A percentile compares a stretch with the other conserved stretches of the same genome.
These are phyloP conservation scores for Cylindrotheca closterium DNA, from an alignment of 108 stramenopile species.

Conservation along the genomic window DNA sequence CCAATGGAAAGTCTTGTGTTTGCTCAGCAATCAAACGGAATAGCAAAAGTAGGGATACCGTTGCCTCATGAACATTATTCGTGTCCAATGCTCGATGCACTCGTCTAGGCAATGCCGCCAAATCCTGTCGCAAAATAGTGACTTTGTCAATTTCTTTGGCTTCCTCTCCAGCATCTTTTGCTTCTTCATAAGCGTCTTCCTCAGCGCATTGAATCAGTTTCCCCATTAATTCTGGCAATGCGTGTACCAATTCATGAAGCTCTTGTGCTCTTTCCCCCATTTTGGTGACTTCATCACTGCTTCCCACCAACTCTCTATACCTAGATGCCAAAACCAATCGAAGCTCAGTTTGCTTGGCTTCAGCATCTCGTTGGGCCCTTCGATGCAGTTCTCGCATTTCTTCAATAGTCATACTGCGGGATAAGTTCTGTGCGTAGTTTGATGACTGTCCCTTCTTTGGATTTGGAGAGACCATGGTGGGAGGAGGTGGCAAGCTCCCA, in stretches of 20 bases:
- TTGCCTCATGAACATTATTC: slow-evolving; percentile 66
- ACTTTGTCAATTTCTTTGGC: slow-evolving; percentile 2
- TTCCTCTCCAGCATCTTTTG: slow-evolving; percentile 4
- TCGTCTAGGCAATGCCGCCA: slow-evolving; percentile 57
- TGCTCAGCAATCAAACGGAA: slow-evolving; percentile 65
- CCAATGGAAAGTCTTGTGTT: slow-evolving; percentile 67
- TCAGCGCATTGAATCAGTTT: slow-evolving; percentile 32
- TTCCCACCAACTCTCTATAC: slow-evolving; percentile 85
- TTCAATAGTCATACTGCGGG: slow-evolving; percentile 75
- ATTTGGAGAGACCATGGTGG: not conserved
- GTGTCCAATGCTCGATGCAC: slow-evolving; percentile 74
- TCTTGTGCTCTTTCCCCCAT: slow-evolving; percentile 80
- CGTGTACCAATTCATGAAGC: slow-evolving; percentile 64
- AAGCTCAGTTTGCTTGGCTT: slow-evolving; percentile 85
- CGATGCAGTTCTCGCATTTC: slow-evolving; percentile 84
- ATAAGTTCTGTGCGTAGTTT: slow-evolving; percentile 39
- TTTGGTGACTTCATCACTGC: slow-evolving; percentile 78
- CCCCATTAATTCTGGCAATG: slow-evolving; percentile 61
- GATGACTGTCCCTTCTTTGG: not conserved
- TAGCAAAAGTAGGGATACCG: slow-evolving; percentile 52
- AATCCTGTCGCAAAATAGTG: slow-evolving; percentile 28
- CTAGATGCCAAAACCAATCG: slow-evolving; percentile 82
- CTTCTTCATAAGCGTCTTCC: slow-evolving; percentile 3
- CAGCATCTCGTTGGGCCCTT: slow-evolving; percentile 70
- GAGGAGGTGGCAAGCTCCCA: slow-evolving; percentile 9